A percentile compares a stretch with the other conserved stretches of the same genome.
Evolutionary conservation across 495 filamentous ascomycete species (phyloP).

Genomic region (Penicillium parvum): DNA sequence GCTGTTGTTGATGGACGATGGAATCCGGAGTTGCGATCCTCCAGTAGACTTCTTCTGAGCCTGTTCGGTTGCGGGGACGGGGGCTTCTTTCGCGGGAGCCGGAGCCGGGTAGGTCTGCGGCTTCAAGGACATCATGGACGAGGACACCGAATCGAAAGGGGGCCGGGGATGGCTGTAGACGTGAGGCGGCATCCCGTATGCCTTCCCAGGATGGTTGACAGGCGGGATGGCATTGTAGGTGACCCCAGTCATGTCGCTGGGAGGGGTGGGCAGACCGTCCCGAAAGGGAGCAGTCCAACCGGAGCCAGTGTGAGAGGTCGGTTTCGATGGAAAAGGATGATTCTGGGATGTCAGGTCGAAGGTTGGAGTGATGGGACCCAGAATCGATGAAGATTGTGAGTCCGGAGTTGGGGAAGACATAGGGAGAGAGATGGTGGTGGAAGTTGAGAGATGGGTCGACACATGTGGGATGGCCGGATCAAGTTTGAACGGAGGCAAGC

Average conservation of each 20-base stretch:
- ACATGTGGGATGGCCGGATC: constrained; percentile 16
- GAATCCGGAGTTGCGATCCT: constrained; percentile 63
- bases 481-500: constrained; percentile 3
- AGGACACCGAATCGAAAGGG: constrained; percentile 22
- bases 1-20: constrained; percentile 65
- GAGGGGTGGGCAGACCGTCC: constrained; percentile 49
- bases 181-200: constrained; percentile 26
- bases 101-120: constrained; percentile 18
- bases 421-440: constrained; percentile 17
- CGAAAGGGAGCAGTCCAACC: constrained; percentile 38
- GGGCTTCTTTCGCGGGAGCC: constrained; percentile 21
- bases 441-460: constrained; percentile 12
- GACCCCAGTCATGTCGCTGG: constrained; percentile 47
- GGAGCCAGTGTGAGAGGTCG: constrained; percentile 15
- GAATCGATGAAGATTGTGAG: constrained; percentile 26
- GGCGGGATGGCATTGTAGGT: constrained; percentile 38
- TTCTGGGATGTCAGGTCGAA: constrained; percentile 18
- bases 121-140: constrained; percentile 25
- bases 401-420: constrained; percentile 36
- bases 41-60: constrained; percentile 33
- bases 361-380: constrained; percentile 27
- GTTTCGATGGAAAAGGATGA: constrained; percentile 15
- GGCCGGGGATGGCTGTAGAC: constrained; percentile 27
- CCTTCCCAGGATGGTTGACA: constrained; percentile 32
- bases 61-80: constrained; percentile 16